Evolutionary conservation across 805 yeast species (phyloP).

Genomic region (Candida ipomoeae): DNA sequence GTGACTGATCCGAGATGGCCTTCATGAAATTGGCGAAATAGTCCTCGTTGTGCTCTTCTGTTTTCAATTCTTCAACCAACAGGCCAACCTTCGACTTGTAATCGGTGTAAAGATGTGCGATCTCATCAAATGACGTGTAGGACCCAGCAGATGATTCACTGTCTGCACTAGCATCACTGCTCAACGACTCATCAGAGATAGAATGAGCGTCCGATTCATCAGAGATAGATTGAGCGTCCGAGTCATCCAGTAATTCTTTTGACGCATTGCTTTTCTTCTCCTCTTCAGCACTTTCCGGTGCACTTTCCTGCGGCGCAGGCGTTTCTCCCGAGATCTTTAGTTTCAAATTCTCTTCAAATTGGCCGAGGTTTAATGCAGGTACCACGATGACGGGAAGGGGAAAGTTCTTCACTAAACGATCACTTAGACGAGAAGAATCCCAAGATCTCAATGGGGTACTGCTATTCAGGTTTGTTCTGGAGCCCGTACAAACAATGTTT

Average conservation of each 20-base stretch:
- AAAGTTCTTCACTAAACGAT: slow-evolving; percentile 58
- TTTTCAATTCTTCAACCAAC: slow-evolving; percentile 13
- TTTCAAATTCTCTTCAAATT: slow-evolving; percentile 46
- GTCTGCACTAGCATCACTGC: slow-evolving; percentile 18
- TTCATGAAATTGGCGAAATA: slow-evolving; percentile 27
- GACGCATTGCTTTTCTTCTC: not conserved
- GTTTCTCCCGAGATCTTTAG: slow-evolving; percentile 21
- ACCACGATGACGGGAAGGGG: slow-evolving; percentile 66
- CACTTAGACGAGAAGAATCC: slow-evolving; percentile 59
- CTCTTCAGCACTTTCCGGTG: not conserved
- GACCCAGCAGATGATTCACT: slow-evolving; percentile 28
- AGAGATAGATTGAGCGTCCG: slow-evolving; percentile 13
- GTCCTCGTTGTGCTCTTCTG: slow-evolving; percentile 21
- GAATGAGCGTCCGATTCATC: slow-evolving; percentile 3
- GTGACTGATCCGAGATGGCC: slow-evolving; percentile 33
- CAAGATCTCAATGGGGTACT: slow-evolving; percentile 56
- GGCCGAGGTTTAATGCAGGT: slow-evolving; percentile 54
- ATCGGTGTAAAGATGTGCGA: slow-evolving; percentile 28
- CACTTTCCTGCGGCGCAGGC: not conserved
- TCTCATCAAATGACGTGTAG: slow-evolving; percentile 39
- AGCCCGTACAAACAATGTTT: slow-evolving; percentile 50
- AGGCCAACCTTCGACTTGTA: slow-evolving; percentile 23
- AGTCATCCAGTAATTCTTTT: slow-evolving; percentile 5
- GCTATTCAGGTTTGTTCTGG: slow-evolving; percentile 42
- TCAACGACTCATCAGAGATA: slow-evolving; percentile 14